A percentile compares a stretch with the other conserved stretches of the same genome.
phyloP scores from a whole-genome alignment of 345 rosid species.

The Eucalyptus curtisii region DNA sequence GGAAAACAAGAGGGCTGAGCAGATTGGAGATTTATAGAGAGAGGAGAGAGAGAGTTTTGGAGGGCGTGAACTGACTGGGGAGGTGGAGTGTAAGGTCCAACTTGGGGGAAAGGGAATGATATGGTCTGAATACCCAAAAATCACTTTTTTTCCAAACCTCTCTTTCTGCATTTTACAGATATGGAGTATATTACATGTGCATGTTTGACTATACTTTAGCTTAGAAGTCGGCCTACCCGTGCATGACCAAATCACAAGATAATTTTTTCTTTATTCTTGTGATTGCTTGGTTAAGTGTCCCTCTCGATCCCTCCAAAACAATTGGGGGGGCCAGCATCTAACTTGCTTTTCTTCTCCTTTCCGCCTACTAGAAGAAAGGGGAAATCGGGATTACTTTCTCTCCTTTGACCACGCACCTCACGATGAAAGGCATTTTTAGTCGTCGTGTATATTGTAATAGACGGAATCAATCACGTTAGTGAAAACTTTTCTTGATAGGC shows the following conservation, averaged over 20 bases:
- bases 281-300: background rate
- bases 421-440: background rate
- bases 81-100: slow-evolving; percentile 3
- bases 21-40: background rate
- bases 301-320: background rate
- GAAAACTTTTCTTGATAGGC: background rate
- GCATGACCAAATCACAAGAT: background rate
- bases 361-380: background rate
- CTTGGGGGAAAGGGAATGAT: slow-evolving; percentile 18
- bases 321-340: background rate
- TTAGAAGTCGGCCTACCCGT: background rate
- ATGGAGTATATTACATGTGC: background rate
- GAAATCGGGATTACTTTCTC: background rate
- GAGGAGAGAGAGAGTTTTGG: background rate
- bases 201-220: background rate
- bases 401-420: background rate
- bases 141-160: background rate
- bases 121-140: background rate
- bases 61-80: background rate
- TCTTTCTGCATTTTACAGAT: background rate
- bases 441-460: background rate
- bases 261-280: background rate
- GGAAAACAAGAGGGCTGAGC: background rate
- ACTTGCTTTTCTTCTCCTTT: background rate
- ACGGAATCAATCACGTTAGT: background rate